Percentiles rank a stretch among this genome's conserved stretches.
Evolutionary conservation across 108 stramenopile species (phyloP).

Genomic region (Schizochytrium sp.): DNA sequence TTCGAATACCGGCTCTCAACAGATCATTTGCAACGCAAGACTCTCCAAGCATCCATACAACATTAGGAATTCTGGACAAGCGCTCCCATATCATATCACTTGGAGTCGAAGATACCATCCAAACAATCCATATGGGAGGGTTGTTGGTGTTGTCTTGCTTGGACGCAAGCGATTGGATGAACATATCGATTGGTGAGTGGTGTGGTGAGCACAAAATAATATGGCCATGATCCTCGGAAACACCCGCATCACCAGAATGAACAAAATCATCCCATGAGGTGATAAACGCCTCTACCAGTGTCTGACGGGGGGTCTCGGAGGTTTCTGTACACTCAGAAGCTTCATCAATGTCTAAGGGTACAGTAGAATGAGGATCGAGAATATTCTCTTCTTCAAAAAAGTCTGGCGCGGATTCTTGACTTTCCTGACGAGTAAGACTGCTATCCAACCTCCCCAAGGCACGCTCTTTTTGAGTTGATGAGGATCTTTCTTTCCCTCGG

Average conservation of each 20-base stretch:
- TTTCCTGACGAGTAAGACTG: no score
- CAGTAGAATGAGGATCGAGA: not conserved
- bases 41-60: slow-evolving; percentile 31
- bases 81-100: slow-evolving; percentile 41
- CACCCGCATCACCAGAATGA: not conserved
- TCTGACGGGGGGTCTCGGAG: not conserved
- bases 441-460: no score
- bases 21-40: slow-evolving; percentile 14
- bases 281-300: not conserved
- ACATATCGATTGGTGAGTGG: slow-evolving; percentile 12
- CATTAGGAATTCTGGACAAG: not conserved
- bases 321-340: not conserved
- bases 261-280: not conserved
- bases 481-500: no score
- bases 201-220: not conserved
- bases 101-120: not conserved
- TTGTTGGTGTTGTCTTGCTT: not conserved
- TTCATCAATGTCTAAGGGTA: not conserved
- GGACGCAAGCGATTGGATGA: not conserved
- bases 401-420: not conserved
- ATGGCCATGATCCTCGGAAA: not conserved
- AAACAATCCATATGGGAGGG: not conserved
- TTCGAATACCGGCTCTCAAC: not conserved
- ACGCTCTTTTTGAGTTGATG: no score
- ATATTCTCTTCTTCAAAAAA: slow-evolving; percentile 10